Base-by-base conservation (phyloP, 768 basidiomycete species). In the Hericium rajendrae region DNA sequence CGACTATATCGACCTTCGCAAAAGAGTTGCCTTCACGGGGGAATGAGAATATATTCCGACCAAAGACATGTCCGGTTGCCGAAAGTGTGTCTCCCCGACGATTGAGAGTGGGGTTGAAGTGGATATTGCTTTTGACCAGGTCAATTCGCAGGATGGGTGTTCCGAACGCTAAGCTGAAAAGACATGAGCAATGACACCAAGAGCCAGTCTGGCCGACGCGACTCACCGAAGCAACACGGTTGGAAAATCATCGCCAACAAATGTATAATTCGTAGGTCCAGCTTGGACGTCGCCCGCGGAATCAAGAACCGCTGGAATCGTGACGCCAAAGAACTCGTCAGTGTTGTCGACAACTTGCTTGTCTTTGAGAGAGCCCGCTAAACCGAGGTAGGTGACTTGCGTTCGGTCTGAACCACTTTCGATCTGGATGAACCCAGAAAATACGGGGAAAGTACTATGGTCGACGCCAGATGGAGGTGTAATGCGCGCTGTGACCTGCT, bases 391-490 rank as follows among this genome's bases (percentile, higher is more conserved):
- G 3, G 77, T 72, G 24, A 76, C 72, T 32, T 76, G 72, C 51
- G 71, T 67, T 10, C 64, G 72, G 56, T 78, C 74, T 12, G 65
- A 61, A 8, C 67, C 65, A 37, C 72, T 68, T 3, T 60, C 54
- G 41, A 73, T 61, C 56, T 72, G 60, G 61, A 86, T 79, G 72
- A 76, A 83, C 6, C 83, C 84, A 37, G 80, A 81, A 70, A 78
- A 84, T 56, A 83, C 73, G 20, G 83, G 83, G 68, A 80, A 76
- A 2, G 75, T 71, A 28, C 72, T 61, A 2, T 65, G 66, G 28
- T 78, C 71, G 57, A 75, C 67, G 12, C 74, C 70, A 0, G 63
- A 62, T 0, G 84, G 84, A 0, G 77, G 72, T 0, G 67, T 72
- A 70, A 87, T 78, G 20, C 64, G 64, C 6, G 76, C 76, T 5